phyloP scores from a whole-genome alignment of 1,139 yeast genomes.

The Blastobotrys apis region DNA sequence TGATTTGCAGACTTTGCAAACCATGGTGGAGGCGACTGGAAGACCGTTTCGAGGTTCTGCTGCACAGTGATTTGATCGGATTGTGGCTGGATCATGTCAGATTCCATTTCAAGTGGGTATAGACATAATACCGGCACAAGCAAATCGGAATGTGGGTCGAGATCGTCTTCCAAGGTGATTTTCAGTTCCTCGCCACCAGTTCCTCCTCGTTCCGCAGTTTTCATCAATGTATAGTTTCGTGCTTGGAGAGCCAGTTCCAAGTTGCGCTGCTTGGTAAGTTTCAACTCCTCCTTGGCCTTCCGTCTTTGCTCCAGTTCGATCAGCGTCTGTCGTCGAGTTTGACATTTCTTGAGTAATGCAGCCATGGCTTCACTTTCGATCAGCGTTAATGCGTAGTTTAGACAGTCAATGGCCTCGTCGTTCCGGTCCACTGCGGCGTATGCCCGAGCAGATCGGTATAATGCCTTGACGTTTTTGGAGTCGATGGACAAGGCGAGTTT shows the following conservation, averaged over 20 bases:
- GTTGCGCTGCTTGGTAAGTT: conserved; percentile 34
- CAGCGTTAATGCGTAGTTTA: conserved; percentile 56
- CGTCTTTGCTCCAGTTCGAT: conserved; percentile 26
- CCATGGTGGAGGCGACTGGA: conserved; percentile 68
- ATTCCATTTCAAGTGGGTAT: conserved; percentile 81
- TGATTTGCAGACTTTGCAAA: conserved; percentile 43
- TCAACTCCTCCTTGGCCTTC: conserved; percentile 37
- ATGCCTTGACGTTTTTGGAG: conserved; percentile 73
- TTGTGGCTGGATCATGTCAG: conserved; percentile 69
- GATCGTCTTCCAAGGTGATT: conserved; percentile 59
- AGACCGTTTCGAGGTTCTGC: conserved; percentile 38
- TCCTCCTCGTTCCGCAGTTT: conserved; percentile 12
- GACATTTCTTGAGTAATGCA: conserved; percentile 29
- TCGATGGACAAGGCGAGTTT: conserved; percentile 63
- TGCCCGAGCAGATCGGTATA: conserved; percentile 81
- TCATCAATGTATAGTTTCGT: conserved; percentile 23
- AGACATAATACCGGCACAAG: conserved; percentile 74
- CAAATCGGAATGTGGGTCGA: conserved; percentile 73
- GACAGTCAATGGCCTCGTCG: conserved; percentile 68
- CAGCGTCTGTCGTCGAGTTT: conserved; percentile 30
- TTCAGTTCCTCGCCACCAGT: conserved; percentile 24
- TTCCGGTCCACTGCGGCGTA: conserved; percentile 60
- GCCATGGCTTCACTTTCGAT: conserved; percentile 52
- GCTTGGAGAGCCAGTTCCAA: conserved; percentile 36
- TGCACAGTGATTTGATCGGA: conserved; percentile 64